These are phyloP conservation scores for Fusarium sp. DNA, from an alignment of 2,329 filamentous ascomycete genomes.

Conservation along the genomic window DNA sequence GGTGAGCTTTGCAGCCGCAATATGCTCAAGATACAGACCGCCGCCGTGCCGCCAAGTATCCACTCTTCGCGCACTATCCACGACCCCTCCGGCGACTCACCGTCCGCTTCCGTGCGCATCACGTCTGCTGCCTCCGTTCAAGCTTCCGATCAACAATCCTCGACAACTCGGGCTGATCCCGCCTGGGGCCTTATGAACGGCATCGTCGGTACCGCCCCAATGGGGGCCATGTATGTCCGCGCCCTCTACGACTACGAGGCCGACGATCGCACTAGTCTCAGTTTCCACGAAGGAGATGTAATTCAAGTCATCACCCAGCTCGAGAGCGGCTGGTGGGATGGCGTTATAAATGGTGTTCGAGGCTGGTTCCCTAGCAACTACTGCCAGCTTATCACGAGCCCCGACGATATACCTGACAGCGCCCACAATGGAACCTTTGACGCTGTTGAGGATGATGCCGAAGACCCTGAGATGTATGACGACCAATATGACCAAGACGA, in stretches of 20 bases:
- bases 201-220: slow-evolving; percentile 66
- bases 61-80: slow-evolving; percentile 44
- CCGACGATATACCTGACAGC: slow-evolving; percentile 75
- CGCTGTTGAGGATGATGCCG: slow-evolving; percentile 69
- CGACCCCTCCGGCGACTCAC: slow-evolving; percentile 44
- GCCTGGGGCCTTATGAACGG: slow-evolving; percentile 64
- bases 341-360: slow-evolving; percentile 93
- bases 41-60: slow-evolving; percentile 46
- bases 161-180: slow-evolving; percentile 41
- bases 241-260: slow-evolving; percentile 98
- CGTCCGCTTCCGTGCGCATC: slow-evolving; percentile 42
- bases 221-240: slow-evolving; percentile 85
- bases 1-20: slow-evolving; percentile 45
- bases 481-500: slow-evolving; percentile 74
- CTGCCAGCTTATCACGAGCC: slow-evolving; percentile 83
- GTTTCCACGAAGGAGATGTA: slow-evolving; percentile 95
- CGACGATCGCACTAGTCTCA: slow-evolving; percentile 95
- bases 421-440: slow-evolving; percentile 64
- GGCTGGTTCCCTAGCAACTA: slow-evolving; percentile 99
- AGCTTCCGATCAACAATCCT: slow-evolving; percentile 37
- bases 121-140: slow-evolving; percentile 38
- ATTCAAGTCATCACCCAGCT: slow-evolving; percentile 99
- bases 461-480: slow-evolving; percentile 72
- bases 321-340: slow-evolving; percentile 99
- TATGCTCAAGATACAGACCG: slow-evolving; percentile 45